Conservation (phyloP, 108 stramenopile species). For the Seminavis robusta region DNA sequence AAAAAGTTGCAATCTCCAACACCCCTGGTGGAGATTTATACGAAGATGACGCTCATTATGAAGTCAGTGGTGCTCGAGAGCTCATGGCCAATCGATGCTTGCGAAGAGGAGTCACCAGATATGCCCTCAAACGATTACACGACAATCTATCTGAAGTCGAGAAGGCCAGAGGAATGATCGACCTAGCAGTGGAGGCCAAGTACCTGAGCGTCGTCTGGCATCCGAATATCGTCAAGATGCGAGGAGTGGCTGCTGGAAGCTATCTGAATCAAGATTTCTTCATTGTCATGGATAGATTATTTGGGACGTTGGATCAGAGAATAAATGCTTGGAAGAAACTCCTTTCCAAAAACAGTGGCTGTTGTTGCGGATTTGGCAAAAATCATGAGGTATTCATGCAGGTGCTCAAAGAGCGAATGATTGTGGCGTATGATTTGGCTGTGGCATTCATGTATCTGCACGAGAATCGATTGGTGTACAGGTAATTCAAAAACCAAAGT, state of each 20-base stretch:
- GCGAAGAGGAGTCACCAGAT: slow-evolving; percentile 56
- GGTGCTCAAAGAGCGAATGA: slow-evolving; percentile 42
- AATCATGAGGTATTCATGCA: slow-evolving; percentile 8
- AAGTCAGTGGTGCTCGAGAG: slow-evolving; percentile 33
- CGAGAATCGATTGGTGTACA: slow-evolving; percentile 1
- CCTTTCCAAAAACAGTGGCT: slow-evolving; percentile 19
- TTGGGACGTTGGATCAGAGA: slow-evolving; percentile 61
- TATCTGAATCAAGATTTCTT: slow-evolving; percentile 33
- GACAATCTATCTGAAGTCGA: slow-evolving; percentile 38
- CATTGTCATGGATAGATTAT: slow-evolving; percentile 67
- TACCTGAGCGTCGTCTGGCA: slow-evolving; percentile 49
- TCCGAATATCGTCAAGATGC: slow-evolving; percentile 50
- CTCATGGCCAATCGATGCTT: slow-evolving; percentile 35
- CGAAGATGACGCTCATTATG: slow-evolving; percentile 31
- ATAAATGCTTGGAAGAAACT: slow-evolving; percentile 41
- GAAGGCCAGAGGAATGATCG: slow-evolving; percentile 53
- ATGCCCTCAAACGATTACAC: slow-evolving; percentile 67
- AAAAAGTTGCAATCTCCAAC: too few species aligned
- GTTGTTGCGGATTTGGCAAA: slow-evolving; percentile 4
- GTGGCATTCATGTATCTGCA: slow-evolving; percentile 66
- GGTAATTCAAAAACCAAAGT: not conserved
- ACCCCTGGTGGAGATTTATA: too few species aligned
- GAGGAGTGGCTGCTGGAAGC: slow-evolving; percentile 22
- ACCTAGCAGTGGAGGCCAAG: slow-evolving; percentile 73
- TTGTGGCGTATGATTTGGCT: slow-evolving; percentile 64